Conservation (phyloP, 2,329 filamentous ascomycete genomes). For the Golovinomyces cichoracearum region DNA sequence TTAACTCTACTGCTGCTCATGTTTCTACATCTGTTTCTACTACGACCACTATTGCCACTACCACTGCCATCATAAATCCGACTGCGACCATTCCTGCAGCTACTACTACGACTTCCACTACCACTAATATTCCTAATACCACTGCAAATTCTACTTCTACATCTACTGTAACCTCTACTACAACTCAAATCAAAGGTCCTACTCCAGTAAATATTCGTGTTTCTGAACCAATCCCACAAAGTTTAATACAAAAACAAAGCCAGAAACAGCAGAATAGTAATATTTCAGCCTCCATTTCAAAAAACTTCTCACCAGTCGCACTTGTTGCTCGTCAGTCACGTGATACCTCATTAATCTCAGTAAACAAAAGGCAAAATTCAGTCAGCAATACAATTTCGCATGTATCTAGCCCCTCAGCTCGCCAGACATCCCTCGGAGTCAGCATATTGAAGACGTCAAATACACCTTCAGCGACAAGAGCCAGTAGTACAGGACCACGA, state of each 20-base stretch:
- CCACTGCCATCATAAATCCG: conserved; percentile 7
- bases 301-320: conserved; percentile 34
- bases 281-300: conserved; percentile 15
- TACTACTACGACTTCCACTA: conserved; percentile 6
- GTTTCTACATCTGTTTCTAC: conserved; percentile 8
- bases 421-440: conserved; percentile 36
- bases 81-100: conserved; percentile 9
- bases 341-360: conserved; percentile 34
- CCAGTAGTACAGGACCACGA: conserved; percentile 35
- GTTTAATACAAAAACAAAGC: conserved; percentile 6
- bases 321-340: conserved; percentile 30
- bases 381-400: conserved; percentile 20
- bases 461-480: conserved; percentile 16
- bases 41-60: conserved; percentile 8
- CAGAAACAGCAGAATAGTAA: conserved; percentile 8
- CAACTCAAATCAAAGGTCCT: conserved; percentile 8
- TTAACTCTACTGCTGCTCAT: conserved; percentile 6
- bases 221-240: conserved; percentile 10
- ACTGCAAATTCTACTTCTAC: no score
- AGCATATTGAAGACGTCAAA: conserved; percentile 29
- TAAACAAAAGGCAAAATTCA: conserved; percentile 26
- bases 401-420: conserved; percentile 30
- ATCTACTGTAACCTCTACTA: conserved; percentile 6
- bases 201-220: background rate
- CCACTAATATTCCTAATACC: conserved; percentile 8